phyloP scores from a whole-genome alignment of 345 rosid species.

The Camelina laxa region DNA sequence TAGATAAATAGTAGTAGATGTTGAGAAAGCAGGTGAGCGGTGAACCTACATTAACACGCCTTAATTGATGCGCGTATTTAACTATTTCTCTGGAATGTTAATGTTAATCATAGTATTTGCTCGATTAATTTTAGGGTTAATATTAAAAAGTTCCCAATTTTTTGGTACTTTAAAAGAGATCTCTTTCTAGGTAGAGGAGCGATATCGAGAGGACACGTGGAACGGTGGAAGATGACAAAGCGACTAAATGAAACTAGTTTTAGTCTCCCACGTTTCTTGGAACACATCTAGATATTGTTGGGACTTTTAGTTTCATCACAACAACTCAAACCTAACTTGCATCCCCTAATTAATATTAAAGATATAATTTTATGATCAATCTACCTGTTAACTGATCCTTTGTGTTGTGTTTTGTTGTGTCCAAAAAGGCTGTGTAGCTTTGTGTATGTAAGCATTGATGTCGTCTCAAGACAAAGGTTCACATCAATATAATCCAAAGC shows the following conservation, averaged over 20 bases:
- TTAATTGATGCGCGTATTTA: too few relatives aligned
- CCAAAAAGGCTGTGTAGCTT: too few relatives aligned
- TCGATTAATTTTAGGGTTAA: too few relatives aligned
- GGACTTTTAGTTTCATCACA: neutral
- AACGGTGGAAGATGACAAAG: slow-evolving; percentile 13
- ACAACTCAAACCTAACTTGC: slow-evolving; percentile 12
- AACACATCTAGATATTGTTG: neutral
- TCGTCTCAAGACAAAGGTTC: neutral
- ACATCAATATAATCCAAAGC: slow-evolving; percentile 4
- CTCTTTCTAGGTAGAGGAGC: slow-evolving; percentile 7
- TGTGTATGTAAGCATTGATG: too few relatives aligned
- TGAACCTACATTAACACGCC: neutral
- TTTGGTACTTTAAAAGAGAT: too few relatives aligned
- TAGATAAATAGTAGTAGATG: neutral
- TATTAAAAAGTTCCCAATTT: too few relatives aligned
- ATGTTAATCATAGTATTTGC: too few relatives aligned
- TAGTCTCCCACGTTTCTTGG: slow-evolving; percentile 39
- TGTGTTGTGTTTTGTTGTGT: too few relatives aligned
- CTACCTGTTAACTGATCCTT: too few relatives aligned
- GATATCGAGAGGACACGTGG: slow-evolving; percentile 27
- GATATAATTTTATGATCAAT: too few relatives aligned
- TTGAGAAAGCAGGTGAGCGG: slow-evolving; percentile 36
- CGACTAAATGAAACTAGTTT: neutral
- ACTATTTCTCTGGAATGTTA: too few relatives aligned
- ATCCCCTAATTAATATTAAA: neutral